Evolutionary conservation across 768 basidiomycete genomes (phyloP).

Genomic region (Pleurotus tuoliensis): DNA sequence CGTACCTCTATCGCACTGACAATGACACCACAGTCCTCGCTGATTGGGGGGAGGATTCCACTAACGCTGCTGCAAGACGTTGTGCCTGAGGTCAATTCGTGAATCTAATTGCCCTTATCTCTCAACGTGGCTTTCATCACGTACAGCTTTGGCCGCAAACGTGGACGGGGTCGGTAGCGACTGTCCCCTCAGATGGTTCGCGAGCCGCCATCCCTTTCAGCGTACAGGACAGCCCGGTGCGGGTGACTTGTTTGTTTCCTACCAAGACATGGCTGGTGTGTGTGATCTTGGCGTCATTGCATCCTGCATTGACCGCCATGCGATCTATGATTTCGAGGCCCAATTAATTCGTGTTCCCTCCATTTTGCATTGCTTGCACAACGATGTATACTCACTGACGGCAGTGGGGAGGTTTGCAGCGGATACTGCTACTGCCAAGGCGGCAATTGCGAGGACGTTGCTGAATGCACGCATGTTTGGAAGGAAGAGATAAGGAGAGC

Average conservation of each 20-base stretch:
- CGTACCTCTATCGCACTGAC: neutral
- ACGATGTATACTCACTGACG: neutral
- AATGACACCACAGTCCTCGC: conserved; percentile 1
- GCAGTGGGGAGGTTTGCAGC: conserved; percentile 2
- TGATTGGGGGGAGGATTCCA: conserved; percentile 3
- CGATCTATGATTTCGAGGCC: neutral
- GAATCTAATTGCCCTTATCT: neutral
- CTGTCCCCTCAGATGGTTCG: neutral
- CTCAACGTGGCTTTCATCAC: neutral
- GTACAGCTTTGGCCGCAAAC: conserved; percentile 1
- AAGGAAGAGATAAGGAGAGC: neutral
- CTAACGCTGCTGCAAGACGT: conserved; percentile 3
- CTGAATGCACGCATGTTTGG: neutral
- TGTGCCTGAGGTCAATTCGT: neutral
- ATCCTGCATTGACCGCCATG: neutral
- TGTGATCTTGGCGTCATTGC: neutral
- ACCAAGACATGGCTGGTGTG: neutral
- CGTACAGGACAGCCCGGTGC: neutral
- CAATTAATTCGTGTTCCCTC: neutral
- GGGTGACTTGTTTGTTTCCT: neutral
- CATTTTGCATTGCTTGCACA: too few species aligned
- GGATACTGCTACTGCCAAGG: conserved; percentile 1
- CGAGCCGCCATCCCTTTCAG: neutral
- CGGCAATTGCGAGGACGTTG: neutral
- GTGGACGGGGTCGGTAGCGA: neutral